These are phyloP conservation scores for Acer negundo DNA, from an alignment of 345 rosid genomes.

Conservation along the genomic window DNA sequence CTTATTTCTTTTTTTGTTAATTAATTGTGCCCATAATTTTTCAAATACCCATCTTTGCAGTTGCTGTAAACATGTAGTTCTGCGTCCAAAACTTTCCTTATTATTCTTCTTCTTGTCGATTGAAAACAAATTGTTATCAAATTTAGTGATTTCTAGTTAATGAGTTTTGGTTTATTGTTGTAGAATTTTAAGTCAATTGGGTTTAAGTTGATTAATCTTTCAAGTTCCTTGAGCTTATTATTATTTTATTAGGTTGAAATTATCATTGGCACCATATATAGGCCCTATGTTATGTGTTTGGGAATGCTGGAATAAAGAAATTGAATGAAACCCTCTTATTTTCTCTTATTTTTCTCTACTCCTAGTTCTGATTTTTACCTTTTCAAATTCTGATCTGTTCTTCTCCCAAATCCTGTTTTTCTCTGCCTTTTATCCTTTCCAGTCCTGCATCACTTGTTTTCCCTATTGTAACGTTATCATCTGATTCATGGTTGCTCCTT, in stretches of 20 bases:
- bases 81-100: neutral
- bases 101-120: too few relatives aligned
- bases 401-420: neutral
- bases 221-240: neutral
- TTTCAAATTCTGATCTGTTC: neutral
- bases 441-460: neutral
- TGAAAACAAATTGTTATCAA: too few relatives aligned
- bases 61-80: neutral
- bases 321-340: neutral
- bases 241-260: neutral
- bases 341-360: neutral
- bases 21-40: neutral
- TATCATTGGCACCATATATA: neutral
- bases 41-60: neutral
- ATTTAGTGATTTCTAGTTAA: too few relatives aligned
- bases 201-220: neutral
- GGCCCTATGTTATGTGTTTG: neutral
- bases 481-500: constrained; percentile 7
- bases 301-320: neutral
- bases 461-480: neutral
- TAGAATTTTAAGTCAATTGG: neutral
- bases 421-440: neutral
- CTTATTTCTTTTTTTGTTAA: neutral
- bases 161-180: too few relatives aligned
- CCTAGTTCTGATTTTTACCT: neutral